These are phyloP conservation scores for Pontederia paniculata DNA, from an alignment of 176 grass and related monocot genomes.

Conservation along the genomic window DNA sequence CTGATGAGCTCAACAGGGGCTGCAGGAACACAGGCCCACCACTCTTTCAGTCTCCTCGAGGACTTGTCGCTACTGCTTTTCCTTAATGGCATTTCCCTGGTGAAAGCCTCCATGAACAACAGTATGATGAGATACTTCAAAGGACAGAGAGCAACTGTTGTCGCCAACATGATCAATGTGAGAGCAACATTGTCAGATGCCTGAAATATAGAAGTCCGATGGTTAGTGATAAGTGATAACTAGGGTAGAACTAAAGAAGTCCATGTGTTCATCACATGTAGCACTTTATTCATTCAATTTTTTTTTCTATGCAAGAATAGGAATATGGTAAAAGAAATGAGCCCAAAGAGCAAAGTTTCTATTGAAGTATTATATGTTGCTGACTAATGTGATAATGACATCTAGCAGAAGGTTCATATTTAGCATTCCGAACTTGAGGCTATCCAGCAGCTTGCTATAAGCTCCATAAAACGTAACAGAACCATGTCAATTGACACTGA, in stretches of 20 bases:
- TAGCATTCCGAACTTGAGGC: too few species aligned
- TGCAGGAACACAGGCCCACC: constrained; percentile 81
- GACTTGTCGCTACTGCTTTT: constrained; percentile 53
- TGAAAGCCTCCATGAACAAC: constrained; percentile 41
- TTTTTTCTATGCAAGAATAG: too few species aligned
- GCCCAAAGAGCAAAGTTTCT: too few species aligned
- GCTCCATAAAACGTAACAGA: too few species aligned
- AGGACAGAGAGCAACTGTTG: constrained; percentile 38
- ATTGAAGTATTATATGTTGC: too few species aligned
- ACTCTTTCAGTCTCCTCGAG: constrained; percentile 48
- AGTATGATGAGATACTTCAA: constrained; percentile 37
- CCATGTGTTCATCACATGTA: not conserved
- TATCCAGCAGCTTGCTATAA: too few species aligned
- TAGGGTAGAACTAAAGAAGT: not conserved
- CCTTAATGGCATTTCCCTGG: constrained; percentile 79
- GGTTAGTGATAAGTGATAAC: not conserved
- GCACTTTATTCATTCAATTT: not conserved
- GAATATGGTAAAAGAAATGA: too few species aligned
- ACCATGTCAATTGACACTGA: too few species aligned
- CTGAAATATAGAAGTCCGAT: constrained; percentile 19
- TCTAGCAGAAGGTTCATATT: too few species aligned
- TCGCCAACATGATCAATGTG: constrained; percentile 28
- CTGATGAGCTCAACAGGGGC: constrained; percentile 63
- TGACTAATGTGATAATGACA: too few species aligned
- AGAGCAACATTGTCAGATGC: constrained; percentile 42